These are phyloP conservation scores for Mangifera indica DNA, from an alignment of 345 rosid species.

Conservation along the genomic window DNA sequence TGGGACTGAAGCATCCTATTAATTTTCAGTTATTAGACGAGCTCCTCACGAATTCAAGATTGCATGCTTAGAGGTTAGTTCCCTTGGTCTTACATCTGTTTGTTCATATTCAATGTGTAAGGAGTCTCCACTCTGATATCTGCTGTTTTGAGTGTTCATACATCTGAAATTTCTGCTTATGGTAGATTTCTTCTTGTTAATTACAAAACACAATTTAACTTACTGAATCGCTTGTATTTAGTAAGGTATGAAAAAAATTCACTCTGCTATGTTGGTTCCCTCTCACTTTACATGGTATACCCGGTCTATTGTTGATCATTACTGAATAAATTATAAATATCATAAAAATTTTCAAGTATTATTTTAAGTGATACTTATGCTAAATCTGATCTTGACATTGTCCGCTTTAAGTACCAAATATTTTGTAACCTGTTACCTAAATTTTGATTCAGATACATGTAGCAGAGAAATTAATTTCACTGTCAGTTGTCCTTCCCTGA, in stretches of 20 bases:
- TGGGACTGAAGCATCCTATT: conserved; percentile 16
- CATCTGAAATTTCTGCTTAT: background rate
- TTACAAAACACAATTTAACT: background rate
- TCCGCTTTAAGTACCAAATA: background rate
- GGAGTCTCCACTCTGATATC: conserved; percentile 11
- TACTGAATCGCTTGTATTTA: background rate
- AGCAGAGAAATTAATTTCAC: background rate
- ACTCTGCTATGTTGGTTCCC: background rate
- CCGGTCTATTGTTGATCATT: background rate
- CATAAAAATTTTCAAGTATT: background rate
- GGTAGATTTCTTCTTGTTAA: background rate
- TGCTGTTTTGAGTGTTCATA: conserved; percentile 1
- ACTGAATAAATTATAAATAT: too few relatives aligned
- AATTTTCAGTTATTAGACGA: conserved; percentile 78
- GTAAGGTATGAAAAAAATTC: background rate
- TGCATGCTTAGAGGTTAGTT: conserved; percentile 93
- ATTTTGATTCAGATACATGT: background rate
- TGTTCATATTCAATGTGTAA: background rate
- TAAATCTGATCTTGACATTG: background rate
- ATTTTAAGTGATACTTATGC: background rate
- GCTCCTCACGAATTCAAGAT: conserved; percentile 99
- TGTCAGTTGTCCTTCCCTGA: background rate
- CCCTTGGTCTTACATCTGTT: conserved; percentile 14
- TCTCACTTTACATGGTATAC: background rate
- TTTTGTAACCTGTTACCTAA: background rate